These are phyloP conservation scores for Forsythia viridissima DNA, from an alignment of 257 asterid species.

Conservation along the genomic window DNA sequence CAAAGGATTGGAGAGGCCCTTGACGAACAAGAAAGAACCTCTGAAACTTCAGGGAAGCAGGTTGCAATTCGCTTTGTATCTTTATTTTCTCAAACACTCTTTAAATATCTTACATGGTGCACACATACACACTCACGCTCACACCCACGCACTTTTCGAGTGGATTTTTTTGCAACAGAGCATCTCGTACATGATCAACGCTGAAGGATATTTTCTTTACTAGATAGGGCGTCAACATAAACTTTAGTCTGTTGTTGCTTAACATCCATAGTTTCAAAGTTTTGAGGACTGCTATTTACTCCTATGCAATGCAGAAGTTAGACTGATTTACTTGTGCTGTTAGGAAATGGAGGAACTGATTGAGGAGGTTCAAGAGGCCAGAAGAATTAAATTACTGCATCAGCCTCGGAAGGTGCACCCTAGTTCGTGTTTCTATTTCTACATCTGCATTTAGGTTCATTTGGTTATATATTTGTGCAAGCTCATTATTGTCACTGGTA, in stretches of 20 bases:
- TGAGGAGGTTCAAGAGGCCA: constrained; percentile 94
- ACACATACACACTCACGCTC: not conserved
- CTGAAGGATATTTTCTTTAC: not conserved
- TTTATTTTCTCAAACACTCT: not conserved
- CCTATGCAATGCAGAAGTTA: not conserved
- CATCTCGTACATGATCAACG: not conserved
- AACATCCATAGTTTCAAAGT: not conserved
- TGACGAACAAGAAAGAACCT: constrained; percentile 80
- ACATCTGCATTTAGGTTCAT: constrained; percentile 4
- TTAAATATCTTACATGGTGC: not conserved
- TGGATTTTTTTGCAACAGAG: not conserved
- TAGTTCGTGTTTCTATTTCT: constrained; percentile 3
- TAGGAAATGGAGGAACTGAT: constrained; percentile 65
- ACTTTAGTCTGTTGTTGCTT: not conserved
- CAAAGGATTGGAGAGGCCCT: constrained; percentile 96
- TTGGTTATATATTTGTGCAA: not conserved
- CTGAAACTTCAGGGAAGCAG: constrained; percentile 66
- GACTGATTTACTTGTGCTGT: constrained; percentile 12
- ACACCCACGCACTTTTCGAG: not conserved
- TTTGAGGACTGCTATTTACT: not conserved
- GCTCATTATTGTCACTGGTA: not conserved
- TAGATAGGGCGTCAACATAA: not conserved
- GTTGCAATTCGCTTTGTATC: not conserved
- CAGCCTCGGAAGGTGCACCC: constrained; percentile 51
- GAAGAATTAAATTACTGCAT: constrained; percentile 78